Evolutionary conservation across 129 eudicot genomes (phyloP), one percentile per base, ranked within the genome.

Genomic region (Daucus carota): DNA sequence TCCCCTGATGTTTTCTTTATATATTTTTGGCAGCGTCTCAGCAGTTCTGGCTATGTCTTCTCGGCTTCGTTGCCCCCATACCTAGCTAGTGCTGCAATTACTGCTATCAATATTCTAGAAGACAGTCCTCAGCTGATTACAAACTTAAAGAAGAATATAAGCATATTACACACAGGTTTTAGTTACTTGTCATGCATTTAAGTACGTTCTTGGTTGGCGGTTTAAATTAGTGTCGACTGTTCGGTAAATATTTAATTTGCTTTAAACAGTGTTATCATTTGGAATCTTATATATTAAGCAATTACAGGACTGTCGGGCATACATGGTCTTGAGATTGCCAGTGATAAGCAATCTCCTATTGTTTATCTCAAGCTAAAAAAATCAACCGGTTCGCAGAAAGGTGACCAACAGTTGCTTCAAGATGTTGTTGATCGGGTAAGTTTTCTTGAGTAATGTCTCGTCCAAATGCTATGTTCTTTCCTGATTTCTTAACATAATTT

Each of bases 51-150:
- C 26, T 91, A 95, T 70, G 97, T 89, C 9, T 95, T 95, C 78
- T 95, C 99, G 74, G 99, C 99, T 75, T 95, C 99, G 47, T 86
- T 95, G 78, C 99, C 99, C 63, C 99, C 99, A 46, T 91, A 91
- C 77, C 88, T 95, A 15, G 99, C 99, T 62, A 89, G 96, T 87
- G 99, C 96, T 63, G 94, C 99, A 78, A 86, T 95, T 73, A 83
- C 96, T 66, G 99, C 99, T 76, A 83, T 95, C 77, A 92, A 91
- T 84, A 83, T 91, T 72, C 77, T 91, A 59, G 92, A 91, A 73
- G 89, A 88, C 80, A 88, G 85, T 73, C 97, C 99, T 60, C 78
- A 80, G 18, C 83, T 95, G 70, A 81, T 89, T 46, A 80, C 81
- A 5, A 89, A 83, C 66, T 79, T 95, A 78, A 83, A 82, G 77